Percentiles rank a stretch among this genome's conserved stretches.
Evolutionary conservation across 2,329 filamentous ascomycete genomes (phyloP).

Genomic region (Fusarium compactum): DNA sequence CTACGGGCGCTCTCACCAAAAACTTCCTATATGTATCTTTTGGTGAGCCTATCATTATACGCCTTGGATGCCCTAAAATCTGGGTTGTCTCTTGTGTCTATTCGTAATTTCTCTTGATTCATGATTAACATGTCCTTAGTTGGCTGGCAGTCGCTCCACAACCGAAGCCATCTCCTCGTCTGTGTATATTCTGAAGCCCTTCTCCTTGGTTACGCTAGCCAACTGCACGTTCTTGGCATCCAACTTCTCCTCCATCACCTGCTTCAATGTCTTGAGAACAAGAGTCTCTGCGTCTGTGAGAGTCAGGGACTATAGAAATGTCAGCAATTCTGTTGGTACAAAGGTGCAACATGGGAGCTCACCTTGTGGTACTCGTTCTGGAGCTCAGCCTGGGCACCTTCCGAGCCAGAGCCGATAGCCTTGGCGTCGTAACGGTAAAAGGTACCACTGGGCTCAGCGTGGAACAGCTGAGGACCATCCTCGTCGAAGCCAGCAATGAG

Average conservation of each 20-base stretch:
- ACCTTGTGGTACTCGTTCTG: conserved; percentile 99
- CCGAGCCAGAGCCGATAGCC: conserved; percentile 96
- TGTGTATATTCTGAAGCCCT: conserved; percentile 97
- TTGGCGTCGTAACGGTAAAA: conserved; percentile 99
- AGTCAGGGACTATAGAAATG: conserved; percentile 76
- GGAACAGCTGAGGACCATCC: conserved; percentile 96
- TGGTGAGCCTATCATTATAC: conserved; percentile 8
- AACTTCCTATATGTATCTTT: conserved; percentile 25
- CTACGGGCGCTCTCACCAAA: conserved; percentile 18
- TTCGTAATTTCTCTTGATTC: conserved; percentile 40
- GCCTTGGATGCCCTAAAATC: conserved; percentile 23
- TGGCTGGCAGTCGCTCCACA: conserved; percentile 82
- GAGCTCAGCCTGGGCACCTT: conserved; percentile 96
- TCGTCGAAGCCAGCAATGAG: conserved; percentile 98
- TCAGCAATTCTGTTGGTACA: conserved; percentile 5
- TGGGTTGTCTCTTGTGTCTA: conserved; percentile 40
- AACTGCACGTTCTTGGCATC: conserved; percentile 99
- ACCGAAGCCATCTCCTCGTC: conserved; percentile 97
- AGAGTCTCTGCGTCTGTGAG: conserved; percentile 93
- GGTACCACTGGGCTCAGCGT: conserved; percentile 96
- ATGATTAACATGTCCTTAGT: conserved; percentile 56
- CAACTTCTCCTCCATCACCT: conserved; percentile 99
- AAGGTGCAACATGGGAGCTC: conserved; percentile 26
- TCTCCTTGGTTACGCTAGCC: conserved; percentile 96
- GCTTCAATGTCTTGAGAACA: conserved; percentile 97